Evolutionary conservation across 306 rosid species (phyloP), one percentile per base, ranked within the genome.

Genomic region (Gillenia trifoliata): DNA sequence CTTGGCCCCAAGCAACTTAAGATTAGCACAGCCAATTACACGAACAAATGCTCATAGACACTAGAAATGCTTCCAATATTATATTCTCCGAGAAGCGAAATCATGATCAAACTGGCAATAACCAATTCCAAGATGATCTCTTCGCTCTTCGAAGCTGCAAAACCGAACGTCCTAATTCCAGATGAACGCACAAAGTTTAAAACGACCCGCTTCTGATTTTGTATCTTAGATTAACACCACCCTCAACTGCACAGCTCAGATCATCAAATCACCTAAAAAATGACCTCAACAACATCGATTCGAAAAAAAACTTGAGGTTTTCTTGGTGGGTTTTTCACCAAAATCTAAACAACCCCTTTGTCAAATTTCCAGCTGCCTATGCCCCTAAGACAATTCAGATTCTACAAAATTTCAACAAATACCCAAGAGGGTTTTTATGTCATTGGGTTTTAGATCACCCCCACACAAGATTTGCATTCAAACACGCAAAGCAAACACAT

Each of bases 281-380:
- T 73, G 31, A 67, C 54, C 68, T 30, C 36, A 41, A 38, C 66
- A 72, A 17, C 9, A 11, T 31, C 52, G 20, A 56, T 45, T 45
- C 2, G 23, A 34, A 11, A 69, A 69, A 33, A 33, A 64, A 7
- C 56, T 26, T 68, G 0, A 45, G 31, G 63, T 36, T 6, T 71
- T 34, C 34, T 64, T 22, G 11, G 61, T 43, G 54, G 66, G 74
- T 2, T 81, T 63, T 76, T 63, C 61, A 62, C 72, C 75, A 66
- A 66, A 34, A 34, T 79, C 36, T n/a, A 55, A 56, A 45, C 56
- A 73, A 59, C 50, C 73, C 49, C 59, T 66, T 25, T 68, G 1
- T 30, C 5, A 17, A 62, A 69, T 38, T 23, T 61, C 41, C 50
- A 75, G 57, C 45, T 25, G 0, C 22, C 66, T 56, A 19, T 33